Evolutionary conservation across 331 rosid genomes (phyloP).

Genomic region (Malus hybrid): DNA sequence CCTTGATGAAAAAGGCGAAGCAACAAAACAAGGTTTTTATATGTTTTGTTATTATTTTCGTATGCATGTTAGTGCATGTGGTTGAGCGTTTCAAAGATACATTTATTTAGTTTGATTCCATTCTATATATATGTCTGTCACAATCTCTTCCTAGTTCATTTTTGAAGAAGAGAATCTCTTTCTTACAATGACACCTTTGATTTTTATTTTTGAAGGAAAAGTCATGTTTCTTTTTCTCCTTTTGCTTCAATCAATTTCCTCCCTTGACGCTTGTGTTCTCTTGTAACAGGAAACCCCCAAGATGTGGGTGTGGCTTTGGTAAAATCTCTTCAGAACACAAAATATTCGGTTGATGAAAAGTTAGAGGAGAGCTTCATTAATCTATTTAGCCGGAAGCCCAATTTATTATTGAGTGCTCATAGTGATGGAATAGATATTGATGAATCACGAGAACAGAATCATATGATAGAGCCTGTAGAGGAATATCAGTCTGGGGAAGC

Average conservation of each 20-base stretch:
- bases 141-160: not conserved
- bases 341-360: constrained; percentile 75
- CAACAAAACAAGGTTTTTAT: constrained; percentile 45
- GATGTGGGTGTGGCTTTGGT: constrained; percentile 82
- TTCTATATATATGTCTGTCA: not conserved
- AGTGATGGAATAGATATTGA: constrained; percentile 16
- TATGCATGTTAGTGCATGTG: constrained; percentile 2
- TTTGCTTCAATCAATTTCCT: constrained; percentile 1
- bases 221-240: not conserved
- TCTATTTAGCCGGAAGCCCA: constrained; percentile 43
- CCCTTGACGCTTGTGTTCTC: constrained; percentile 2
- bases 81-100: not conserved
- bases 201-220: not conserved
- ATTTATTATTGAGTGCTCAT: constrained; percentile 25
- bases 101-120: not conserved
- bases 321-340: constrained; percentile 73
- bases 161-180: not conserved
- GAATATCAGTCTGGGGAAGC: constrained; percentile 19
- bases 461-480: constrained; percentile 25
- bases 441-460: constrained; percentile 20
- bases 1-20: constrained; percentile 47
- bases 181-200: not conserved
- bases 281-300: constrained; percentile 54
- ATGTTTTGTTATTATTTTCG: not conserved
- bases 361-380: constrained; percentile 57